Conservation (phyloP, 2,329 filamentous ascomycete species). For the Xylaria digitata region DNA sequence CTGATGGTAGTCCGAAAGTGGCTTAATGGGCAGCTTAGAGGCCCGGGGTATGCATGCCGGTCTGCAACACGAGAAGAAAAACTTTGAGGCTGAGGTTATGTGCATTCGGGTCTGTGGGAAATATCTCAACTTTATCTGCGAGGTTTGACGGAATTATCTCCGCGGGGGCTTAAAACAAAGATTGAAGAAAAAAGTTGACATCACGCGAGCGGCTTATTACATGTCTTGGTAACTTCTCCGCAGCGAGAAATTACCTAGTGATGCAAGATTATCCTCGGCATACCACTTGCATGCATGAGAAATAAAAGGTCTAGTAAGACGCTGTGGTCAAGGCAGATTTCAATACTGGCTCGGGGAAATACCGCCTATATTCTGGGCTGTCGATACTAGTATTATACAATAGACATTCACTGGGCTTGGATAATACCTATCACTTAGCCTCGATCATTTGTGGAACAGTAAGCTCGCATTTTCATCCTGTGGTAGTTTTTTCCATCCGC, state of each 20-base stretch:
- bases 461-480: neutral
- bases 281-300: slow-evolving; percentile 15
- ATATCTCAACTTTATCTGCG: neutral
- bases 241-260: neutral
- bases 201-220: neutral
- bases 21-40: slow-evolving; percentile 16
- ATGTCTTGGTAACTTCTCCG: neutral
- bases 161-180: neutral
- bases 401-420: neutral
- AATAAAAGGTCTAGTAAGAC: neutral
- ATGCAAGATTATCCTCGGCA: neutral
- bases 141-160: slow-evolving; percentile 11
- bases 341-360: neutral
- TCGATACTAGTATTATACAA: neutral
- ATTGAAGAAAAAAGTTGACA: neutral
- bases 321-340: neutral
- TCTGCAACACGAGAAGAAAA: neutral
- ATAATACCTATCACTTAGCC: no score
- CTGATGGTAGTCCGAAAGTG: slow-evolving; percentile 30
- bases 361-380: neutral
- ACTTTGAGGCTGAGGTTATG: neutral
- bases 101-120: neutral
- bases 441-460: neutral
- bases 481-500: neutral
- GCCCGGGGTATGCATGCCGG: neutral